These are phyloP conservation scores for Rhododendron ovatum DNA, from an alignment of 148 eudicot genomes.

Conservation along the genomic window DNA sequence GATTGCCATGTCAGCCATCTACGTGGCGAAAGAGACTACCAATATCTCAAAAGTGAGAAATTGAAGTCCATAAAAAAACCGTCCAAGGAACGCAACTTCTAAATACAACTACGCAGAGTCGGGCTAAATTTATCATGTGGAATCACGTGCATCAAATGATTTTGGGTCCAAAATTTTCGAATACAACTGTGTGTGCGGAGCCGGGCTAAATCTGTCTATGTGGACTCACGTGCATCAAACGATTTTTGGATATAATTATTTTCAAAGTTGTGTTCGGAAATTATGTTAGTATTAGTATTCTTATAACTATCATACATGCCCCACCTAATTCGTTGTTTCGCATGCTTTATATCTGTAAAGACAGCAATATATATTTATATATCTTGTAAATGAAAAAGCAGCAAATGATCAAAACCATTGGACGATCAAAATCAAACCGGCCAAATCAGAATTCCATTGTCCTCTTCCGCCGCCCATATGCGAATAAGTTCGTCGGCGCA, in stretches of 20 bases:
- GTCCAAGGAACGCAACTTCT: no score
- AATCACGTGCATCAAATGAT: no score
- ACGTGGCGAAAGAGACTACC: background rate
- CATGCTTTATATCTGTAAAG: background rate
- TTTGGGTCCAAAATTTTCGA: no score
- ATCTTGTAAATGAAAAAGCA: background rate
- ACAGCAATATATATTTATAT: background rate
- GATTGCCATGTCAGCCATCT: slow-evolving; percentile 2
- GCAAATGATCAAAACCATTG: background rate
- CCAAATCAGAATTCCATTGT: background rate
- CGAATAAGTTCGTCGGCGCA: background rate
- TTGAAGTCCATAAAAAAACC: background rate
- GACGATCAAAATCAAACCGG: slow-evolving; percentile 6
- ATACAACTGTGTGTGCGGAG: no score
- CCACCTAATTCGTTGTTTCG: background rate
- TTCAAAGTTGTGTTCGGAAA: no score
- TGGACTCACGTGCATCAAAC: no score
- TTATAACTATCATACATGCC: background rate
- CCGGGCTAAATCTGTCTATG: no score
- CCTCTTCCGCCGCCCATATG: slow-evolving; percentile 13
- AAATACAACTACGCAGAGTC: no score
- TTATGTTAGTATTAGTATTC: background rate
- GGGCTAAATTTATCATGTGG: no score
- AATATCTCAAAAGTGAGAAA: background rate
- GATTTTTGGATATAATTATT: no score